Conservation (phyloP, 2,329 filamentous ascomycete species). For the Hysterium pulicare region DNA sequence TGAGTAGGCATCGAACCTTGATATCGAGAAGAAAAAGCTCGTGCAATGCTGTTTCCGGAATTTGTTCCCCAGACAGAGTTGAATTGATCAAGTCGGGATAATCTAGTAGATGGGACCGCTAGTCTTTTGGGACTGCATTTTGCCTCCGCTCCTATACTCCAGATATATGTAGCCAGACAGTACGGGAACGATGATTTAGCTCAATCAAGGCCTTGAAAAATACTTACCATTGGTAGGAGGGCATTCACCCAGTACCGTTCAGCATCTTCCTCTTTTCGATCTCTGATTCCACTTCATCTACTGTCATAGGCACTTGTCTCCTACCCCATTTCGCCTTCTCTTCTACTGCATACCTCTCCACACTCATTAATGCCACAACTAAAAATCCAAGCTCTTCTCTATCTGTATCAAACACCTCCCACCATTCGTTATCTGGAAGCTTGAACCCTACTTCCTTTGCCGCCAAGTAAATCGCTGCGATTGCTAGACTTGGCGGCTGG, state of each 20-base stretch:
- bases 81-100: no score
- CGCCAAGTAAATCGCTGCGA: constrained; percentile 86
- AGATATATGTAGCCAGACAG: no score
- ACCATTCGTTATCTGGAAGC: constrained; percentile 84
- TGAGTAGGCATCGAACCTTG: no score
- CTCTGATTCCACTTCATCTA: constrained; percentile 58
- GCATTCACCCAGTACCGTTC: constrained; percentile 10
- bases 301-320: constrained; percentile 56
- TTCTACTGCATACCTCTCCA: constrained; percentile 65
- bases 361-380: constrained; percentile 78
- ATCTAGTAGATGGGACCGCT: no score
- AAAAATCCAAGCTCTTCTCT: constrained; percentile 91
- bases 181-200: no score
- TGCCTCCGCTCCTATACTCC: no score
- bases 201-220: no score
- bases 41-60: no score
- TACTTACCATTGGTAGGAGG: no score
- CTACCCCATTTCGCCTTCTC: constrained; percentile 55
- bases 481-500: constrained; percentile 80
- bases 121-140: no score
- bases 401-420: constrained; percentile 97
- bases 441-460: constrained; percentile 72
- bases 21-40: no score
- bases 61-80: no score
- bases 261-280: constrained; percentile 50